These are phyloP conservation scores for Aphanomyces astaci DNA, from an alignment of 352 stramenopile genomes.

Conservation along the genomic window DNA sequence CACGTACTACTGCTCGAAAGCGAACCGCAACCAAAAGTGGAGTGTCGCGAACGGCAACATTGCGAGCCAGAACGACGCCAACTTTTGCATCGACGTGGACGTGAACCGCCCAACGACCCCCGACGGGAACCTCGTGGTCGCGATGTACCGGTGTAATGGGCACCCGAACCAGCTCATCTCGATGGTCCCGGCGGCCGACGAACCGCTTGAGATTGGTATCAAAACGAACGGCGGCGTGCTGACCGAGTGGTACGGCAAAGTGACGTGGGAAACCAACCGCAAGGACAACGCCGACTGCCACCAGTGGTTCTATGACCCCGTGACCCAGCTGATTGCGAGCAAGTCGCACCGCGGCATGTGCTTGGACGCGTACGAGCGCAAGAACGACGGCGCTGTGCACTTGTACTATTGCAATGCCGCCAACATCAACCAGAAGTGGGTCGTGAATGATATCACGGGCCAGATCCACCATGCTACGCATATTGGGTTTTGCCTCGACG, in stretches of 20 bases:
- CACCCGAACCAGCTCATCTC: slow-evolving; percentile 8
- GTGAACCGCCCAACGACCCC: neutral
- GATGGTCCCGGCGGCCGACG: neutral
- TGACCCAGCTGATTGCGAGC: slow-evolving; percentile 6
- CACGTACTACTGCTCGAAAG: slow-evolving; percentile 26
- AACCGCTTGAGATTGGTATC: slow-evolving; percentile 4
- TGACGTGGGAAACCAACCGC: neutral
- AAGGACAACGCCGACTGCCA: neutral
- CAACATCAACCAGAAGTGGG: slow-evolving; percentile 60
- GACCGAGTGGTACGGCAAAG: neutral
- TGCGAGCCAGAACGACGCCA: slow-evolving; percentile 11
- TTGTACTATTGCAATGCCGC: slow-evolving; percentile 50
- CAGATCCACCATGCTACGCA: slow-evolving; percentile 39
- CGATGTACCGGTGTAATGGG: slow-evolving; percentile 7
- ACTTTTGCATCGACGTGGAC: slow-evolving; percentile 23
- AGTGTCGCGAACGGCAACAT: neutral
- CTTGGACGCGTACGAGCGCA: slow-evolving; percentile 12
- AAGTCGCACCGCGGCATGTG: slow-evolving; percentile 1
- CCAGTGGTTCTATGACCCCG: slow-evolving; percentile 19
- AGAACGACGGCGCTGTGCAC: slow-evolving; percentile 40
- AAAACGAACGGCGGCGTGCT: neutral
- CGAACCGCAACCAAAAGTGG: slow-evolving; percentile 19
- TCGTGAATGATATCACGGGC: slow-evolving; percentile 38
- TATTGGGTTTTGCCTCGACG: slow-evolving; percentile 44
- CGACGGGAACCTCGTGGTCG: slow-evolving; percentile 12